Conservation (phyloP, 2,329 filamentous ascomycete genomes). For the Septoria petroselini region DNA sequence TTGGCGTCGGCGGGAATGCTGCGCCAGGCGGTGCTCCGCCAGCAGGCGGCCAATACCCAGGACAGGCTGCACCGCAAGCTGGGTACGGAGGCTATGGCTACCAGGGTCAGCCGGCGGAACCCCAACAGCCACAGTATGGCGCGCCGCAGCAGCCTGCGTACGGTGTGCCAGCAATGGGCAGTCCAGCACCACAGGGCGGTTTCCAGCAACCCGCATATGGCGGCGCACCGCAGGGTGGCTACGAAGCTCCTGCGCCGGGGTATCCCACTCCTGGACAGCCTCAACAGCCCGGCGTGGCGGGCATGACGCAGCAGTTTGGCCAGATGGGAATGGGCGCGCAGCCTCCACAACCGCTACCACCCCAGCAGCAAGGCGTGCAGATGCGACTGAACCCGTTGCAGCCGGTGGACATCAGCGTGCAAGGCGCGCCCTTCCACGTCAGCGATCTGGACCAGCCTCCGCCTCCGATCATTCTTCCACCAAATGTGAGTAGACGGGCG, state of each 20-base stretch:
- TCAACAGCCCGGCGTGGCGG: slow-evolving; percentile 40
- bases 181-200: slow-evolving; percentile 21
- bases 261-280: slow-evolving; percentile 23
- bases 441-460: slow-evolving; percentile 87
- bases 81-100: slow-evolving; percentile 32
- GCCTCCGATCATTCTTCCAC: slow-evolving; percentile 83
- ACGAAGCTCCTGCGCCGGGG: slow-evolving; percentile 56
- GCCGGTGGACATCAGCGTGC: slow-evolving; percentile 70
- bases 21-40: slow-evolving; percentile 40
- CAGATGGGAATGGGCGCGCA: slow-evolving; percentile 64
- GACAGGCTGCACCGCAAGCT: slow-evolving; percentile 39
- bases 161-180: slow-evolving; percentile 28
- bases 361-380: slow-evolving; percentile 48
- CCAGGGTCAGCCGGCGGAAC: slow-evolving; percentile 44
- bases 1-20: slow-evolving; percentile 79
- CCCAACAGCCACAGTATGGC: slow-evolving; percentile 35
- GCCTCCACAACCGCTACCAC: slow-evolving; percentile 45
- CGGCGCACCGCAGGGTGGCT: slow-evolving; percentile 52
- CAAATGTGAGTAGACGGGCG: slow-evolving; percentile 78
- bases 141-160: slow-evolving; percentile 35
- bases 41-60: slow-evolving; percentile 46
- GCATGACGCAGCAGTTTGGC: slow-evolving; percentile 70
- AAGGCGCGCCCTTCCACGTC: slow-evolving; percentile 91
- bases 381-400: slow-evolving; percentile 78
- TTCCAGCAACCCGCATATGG: slow-evolving; percentile 46